phyloP scores from a whole-genome alignment of 2,329 filamentous ascomycete species.

The Bisporella sp. region DNA sequence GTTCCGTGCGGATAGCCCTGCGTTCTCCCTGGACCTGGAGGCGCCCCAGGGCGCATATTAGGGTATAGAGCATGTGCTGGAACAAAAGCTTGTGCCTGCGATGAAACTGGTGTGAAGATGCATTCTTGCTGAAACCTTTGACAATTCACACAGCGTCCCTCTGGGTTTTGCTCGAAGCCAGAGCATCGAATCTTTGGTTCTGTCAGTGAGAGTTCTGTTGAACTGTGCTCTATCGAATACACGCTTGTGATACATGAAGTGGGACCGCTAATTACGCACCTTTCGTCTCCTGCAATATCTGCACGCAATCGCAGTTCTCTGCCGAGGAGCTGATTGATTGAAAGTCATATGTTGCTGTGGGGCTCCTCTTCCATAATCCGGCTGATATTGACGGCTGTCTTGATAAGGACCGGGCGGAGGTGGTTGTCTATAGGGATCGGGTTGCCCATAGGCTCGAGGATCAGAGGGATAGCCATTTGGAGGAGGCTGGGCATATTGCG shows the following conservation, averaged over 20 bases:
- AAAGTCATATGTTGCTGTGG: constrained; percentile 24
- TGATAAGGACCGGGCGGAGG: constrained; percentile 16
- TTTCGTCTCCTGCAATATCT: constrained; percentile 53
- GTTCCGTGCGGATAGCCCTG: constrained; percentile 19
- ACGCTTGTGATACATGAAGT: background rate
- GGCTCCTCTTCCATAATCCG: constrained; percentile 19
- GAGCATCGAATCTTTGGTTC: constrained; percentile 62
- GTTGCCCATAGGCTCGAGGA: constrained; percentile 16
- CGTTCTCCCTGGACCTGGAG: constrained; percentile 25
- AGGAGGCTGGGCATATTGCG: constrained; percentile 15
- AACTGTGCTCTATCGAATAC: background rate
- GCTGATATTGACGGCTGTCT: constrained; percentile 20
- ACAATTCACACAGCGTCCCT: constrained; percentile 68
- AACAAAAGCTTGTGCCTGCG: constrained; percentile 68
- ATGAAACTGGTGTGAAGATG: constrained; percentile 70
- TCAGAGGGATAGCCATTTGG: constrained; percentile 20
- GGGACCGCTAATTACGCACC: constrained; percentile 31
- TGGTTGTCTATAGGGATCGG: constrained; percentile 19
- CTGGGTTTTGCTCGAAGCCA: constrained; percentile 64
- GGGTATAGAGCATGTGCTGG: constrained; percentile 63
- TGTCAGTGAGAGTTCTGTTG: constrained; percentile 5
- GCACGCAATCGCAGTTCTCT: constrained; percentile 54
- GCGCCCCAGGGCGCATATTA: constrained; percentile 37
- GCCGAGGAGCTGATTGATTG: constrained; percentile 45
- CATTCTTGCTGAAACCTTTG: constrained; percentile 69